phyloP scores from a whole-genome alignment of 73 alveolate species.

The Tetrahymena elliotti region DNA sequence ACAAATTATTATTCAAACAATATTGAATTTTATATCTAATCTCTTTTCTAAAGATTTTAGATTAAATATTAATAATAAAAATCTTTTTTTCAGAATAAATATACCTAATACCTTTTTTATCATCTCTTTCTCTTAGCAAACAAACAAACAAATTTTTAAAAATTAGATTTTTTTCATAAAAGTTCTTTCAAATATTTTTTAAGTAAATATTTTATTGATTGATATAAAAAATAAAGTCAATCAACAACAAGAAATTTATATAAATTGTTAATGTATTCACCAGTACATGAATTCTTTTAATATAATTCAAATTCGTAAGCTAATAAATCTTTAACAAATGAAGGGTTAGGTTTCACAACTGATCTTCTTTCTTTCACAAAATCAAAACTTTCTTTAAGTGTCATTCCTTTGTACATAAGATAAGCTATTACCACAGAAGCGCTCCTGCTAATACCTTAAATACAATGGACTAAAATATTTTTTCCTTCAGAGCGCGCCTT shows the following conservation, averaged over 20 bases:
- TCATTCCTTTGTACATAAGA: constrained; percentile 36
- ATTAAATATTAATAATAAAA: too few relatives aligned
- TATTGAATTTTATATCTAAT: too few relatives aligned
- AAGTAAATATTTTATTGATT: neutral
- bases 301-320: neutral
- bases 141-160: too few relatives aligned
- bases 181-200: too few relatives aligned
- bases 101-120: too few relatives aligned
- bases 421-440: constrained; percentile 51
- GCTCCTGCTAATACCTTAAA: constrained; percentile 44
- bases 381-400: neutral
- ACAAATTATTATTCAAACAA: too few relatives aligned
- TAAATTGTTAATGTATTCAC: neutral
- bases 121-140: too few relatives aligned
- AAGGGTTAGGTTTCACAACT: neutral
- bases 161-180: too few relatives aligned
- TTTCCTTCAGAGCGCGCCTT: neutral
- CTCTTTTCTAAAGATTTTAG: too few relatives aligned
- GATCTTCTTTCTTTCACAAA: neutral
- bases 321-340: neutral
- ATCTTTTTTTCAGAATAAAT: too few relatives aligned
- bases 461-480: constrained; percentile 42
- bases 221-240: neutral
- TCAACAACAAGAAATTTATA: neutral
- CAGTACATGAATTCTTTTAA: neutral